phyloP scores from a whole-genome alignment of 305 asterid genomes.

The Coffea humblotiana region DNA sequence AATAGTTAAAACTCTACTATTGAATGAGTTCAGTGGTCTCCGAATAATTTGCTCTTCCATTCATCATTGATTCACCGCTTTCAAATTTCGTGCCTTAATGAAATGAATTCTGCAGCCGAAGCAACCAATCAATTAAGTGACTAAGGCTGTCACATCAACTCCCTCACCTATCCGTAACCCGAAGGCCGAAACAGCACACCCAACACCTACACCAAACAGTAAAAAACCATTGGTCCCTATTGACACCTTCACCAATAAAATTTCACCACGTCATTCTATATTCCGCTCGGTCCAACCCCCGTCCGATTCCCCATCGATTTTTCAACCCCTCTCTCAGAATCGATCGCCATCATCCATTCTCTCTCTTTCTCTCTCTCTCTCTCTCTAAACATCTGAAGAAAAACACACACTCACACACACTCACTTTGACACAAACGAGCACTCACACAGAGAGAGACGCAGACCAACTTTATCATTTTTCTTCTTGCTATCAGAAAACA shows the following conservation, averaged over 20 bases:
- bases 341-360: slow-evolving; percentile 12
- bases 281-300: slow-evolving; percentile 12
- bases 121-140: neutral
- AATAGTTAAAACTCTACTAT: too few relatives aligned
- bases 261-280: slow-evolving; percentile 24
- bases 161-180: slow-evolving; percentile 18
- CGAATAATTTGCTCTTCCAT: too few relatives aligned
- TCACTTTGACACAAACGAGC: neutral
- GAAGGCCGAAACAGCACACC: neutral
- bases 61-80: too few relatives aligned
- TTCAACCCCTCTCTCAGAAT: slow-evolving; percentile 22
- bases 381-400: slow-evolving; percentile 18
- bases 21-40: too few relatives aligned
- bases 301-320: slow-evolving; percentile 19
- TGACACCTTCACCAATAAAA: slow-evolving; percentile 27
- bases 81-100: too few relatives aligned
- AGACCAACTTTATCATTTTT: neutral
- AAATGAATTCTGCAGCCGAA: neutral
- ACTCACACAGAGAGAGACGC: neutral
- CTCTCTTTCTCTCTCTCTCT: neutral
- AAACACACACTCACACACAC: slow-evolving; percentile 25
- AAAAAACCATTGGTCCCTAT: slow-evolving; percentile 19
- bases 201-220: neutral
- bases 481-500: slow-evolving; percentile 16
- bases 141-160: slow-evolving; percentile 8